Evolutionary conservation across 805 yeast genomes (phyloP).

Genomic region (Ogataea saltuana): DNA sequence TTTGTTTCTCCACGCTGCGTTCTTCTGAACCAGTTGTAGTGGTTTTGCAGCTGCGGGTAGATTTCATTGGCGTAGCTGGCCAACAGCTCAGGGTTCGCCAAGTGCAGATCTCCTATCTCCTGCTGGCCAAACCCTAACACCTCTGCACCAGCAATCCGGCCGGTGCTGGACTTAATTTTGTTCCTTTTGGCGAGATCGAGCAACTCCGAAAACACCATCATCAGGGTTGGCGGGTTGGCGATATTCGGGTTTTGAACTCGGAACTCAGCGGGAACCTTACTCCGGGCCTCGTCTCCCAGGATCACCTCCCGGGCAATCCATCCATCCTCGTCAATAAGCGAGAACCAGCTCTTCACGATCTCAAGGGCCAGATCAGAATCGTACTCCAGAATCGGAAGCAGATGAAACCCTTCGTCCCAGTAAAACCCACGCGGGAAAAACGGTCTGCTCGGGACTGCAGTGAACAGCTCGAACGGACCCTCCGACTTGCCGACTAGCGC

Average conservation of each 20-base stretch:
- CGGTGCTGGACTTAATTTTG: constrained; percentile 21
- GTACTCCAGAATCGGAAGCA: constrained; percentile 76
- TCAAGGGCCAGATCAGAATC: constrained; percentile 83
- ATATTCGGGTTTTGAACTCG: constrained; percentile 83
- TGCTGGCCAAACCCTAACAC: constrained; percentile 28
- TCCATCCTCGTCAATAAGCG: constrained; percentile 81
- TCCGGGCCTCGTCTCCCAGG: constrained; percentile 85
- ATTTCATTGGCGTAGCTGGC: constrained; percentile 58
- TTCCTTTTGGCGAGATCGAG: constrained; percentile 44
- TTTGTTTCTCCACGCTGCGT: constrained; percentile 77
- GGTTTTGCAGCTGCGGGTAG: constrained; percentile 74
- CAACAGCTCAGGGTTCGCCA: constrained; percentile 60
- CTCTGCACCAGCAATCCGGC: too few relatives aligned
- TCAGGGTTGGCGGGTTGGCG: constrained; percentile 94
- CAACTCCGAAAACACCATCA: constrained; percentile 66
- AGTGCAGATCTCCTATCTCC: constrained; percentile 51
- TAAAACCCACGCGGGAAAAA: constrained; percentile 96
- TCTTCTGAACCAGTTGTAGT: constrained; percentile 80
- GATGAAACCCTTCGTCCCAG: constrained; percentile 98
- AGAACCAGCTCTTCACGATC: constrained; percentile 84
- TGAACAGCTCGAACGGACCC: constrained; percentile 76
- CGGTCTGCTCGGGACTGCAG: constrained; percentile 88
- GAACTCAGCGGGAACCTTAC: constrained; percentile 82
- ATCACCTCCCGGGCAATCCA: constrained; percentile 98
- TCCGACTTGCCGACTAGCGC: constrained; percentile 55